Evolutionary conservation across 2,329 filamentous ascomycete genomes (phyloP).

Genomic region (Daldinia eschscholtzii): DNA sequence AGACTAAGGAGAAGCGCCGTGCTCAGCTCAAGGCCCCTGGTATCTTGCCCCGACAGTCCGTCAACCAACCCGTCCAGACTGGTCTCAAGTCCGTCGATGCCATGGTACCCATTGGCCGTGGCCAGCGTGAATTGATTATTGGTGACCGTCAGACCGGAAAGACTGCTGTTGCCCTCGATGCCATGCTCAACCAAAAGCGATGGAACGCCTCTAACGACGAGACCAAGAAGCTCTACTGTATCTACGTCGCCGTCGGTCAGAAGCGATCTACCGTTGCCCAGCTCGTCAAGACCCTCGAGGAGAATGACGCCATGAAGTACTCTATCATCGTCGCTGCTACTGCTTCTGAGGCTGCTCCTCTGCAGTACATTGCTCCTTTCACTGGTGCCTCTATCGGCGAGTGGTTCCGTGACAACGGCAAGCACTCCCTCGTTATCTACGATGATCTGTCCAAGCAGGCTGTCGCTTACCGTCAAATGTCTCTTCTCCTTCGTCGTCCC

Average conservation of each 20-base stretch:
- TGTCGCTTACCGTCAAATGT: constrained; percentile 99
- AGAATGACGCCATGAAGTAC: constrained; percentile 99
- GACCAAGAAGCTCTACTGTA: constrained; percentile 98
- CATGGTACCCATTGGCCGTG: constrained; percentile 99
- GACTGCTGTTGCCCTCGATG: constrained; percentile 97
- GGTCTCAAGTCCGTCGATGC: constrained; percentile 99
- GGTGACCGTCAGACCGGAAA: constrained; percentile 99
- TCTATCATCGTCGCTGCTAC: constrained; percentile 93
- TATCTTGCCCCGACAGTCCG: constrained; percentile 96
- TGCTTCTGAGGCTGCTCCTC: constrained; percentile 93
- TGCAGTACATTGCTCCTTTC: constrained; percentile 96
- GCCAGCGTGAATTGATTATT: constrained; percentile 99
- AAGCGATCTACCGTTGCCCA: constrained; percentile 99
- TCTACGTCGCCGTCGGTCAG: constrained; percentile 99
- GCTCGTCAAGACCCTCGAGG: constrained; percentile 99
- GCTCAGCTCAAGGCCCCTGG: constrained; percentile 99
- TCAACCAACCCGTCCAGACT: constrained; percentile 99
- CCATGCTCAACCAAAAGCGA: constrained; percentile 99
- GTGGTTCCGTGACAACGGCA: constrained; percentile 16
- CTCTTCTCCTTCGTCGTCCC: constrained; percentile 94
- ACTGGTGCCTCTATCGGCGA: constrained; percentile 67
- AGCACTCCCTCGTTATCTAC: constrained; percentile 90
- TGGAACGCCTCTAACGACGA: constrained; percentile 93
- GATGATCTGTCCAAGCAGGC: constrained; percentile 99
- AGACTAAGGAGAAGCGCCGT: constrained; percentile 91